A percentile compares a stretch with the other conserved stretches of the same genome.
These are phyloP conservation scores for Xeromyces bisporus DNA, from an alignment of 495 filamentous ascomycete species.

Conservation along the genomic window DNA sequence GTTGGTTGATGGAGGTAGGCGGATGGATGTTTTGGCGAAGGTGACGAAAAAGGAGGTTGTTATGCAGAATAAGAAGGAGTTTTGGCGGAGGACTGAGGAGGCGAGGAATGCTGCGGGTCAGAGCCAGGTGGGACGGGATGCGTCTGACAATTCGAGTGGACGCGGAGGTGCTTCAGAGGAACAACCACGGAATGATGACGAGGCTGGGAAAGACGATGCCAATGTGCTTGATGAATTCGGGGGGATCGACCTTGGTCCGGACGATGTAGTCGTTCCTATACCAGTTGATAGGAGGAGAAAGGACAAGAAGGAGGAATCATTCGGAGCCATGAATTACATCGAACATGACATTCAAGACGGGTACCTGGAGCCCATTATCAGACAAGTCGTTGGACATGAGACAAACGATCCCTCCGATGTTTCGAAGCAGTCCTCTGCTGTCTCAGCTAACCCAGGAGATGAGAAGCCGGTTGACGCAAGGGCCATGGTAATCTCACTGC, in stretches of 20 bases:
- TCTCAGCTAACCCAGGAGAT: neutral
- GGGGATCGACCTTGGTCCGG: slow-evolving; percentile 19
- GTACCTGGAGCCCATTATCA: slow-evolving; percentile 59
- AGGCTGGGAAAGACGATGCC: slow-evolving; percentile 13
- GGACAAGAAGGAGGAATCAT: slow-evolving; percentile 1
- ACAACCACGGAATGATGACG: slow-evolving; percentile 20
- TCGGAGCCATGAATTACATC: slow-evolving; percentile 35
- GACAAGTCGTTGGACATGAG: slow-evolving; percentile 39
- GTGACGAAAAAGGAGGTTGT: slow-evolving; percentile 46
- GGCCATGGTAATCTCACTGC: slow-evolving; percentile 82
- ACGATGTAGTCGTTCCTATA: slow-evolving; percentile 12
- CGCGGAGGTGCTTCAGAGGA: too few species aligned
- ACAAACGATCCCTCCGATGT: neutral
- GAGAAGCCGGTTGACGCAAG: slow-evolving; percentile 16
- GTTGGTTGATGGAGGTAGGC: slow-evolving; percentile 71
- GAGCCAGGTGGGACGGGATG: slow-evolving; percentile 1
- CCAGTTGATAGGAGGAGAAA: slow-evolving; percentile 3
- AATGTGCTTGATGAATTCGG: slow-evolving; percentile 22
- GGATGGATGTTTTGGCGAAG: slow-evolving; percentile 61
- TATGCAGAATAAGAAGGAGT: slow-evolving; percentile 55
- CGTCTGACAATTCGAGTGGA: slow-evolving; percentile 19
- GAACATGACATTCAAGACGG: slow-evolving; percentile 42
- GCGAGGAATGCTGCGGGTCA: slow-evolving; percentile 8
- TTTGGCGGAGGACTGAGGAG: slow-evolving; percentile 29
- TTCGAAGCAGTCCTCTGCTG: neutral